phyloP scores from a whole-genome alignment of 1,139 yeast genomes.

The Protomyces lactucae-debilis region DNA sequence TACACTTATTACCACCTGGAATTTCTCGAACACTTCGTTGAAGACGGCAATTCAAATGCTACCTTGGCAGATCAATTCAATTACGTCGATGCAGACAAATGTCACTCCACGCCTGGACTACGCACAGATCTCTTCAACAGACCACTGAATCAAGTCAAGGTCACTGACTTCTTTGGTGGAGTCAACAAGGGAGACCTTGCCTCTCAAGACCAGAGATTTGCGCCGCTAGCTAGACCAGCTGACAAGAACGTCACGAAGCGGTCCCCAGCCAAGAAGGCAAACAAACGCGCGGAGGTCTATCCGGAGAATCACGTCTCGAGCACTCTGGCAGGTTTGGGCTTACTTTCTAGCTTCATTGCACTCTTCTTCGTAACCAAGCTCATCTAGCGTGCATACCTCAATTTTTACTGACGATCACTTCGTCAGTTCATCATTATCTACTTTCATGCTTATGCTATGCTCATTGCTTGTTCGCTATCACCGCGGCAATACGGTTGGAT shows the following conservation, averaged over 20 bases:
- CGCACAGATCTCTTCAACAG: constrained; percentile 72
- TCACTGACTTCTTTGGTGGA: constrained; percentile 94
- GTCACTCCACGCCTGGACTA: constrained; percentile 90
- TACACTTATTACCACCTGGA: constrained; percentile 90
- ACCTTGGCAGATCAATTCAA: constrained; percentile 81
- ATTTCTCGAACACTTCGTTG: constrained; percentile 64
- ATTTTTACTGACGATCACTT: neutral
- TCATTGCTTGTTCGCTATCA: neutral
- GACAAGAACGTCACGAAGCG: neutral
- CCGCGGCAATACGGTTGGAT: neutral
- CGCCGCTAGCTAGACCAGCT: neutral
- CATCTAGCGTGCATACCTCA: neutral
- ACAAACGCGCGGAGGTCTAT: neutral
- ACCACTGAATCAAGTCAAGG: constrained; percentile 61
- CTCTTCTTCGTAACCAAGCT: neutral
- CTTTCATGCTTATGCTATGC: neutral
- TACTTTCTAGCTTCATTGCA: neutral
- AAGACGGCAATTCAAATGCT: constrained; percentile 39
- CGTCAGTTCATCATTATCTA: neutral
- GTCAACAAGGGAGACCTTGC: constrained; percentile 78
- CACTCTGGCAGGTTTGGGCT: neutral
- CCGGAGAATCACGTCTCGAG: neutral
- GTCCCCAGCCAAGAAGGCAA: neutral
- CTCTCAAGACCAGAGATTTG: neutral
- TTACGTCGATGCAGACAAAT: constrained; percentile 74